Evolutionary conservation across 2,329 filamentous ascomycete genomes (phyloP).

Genomic region (Aspergillus flavus): DNA sequence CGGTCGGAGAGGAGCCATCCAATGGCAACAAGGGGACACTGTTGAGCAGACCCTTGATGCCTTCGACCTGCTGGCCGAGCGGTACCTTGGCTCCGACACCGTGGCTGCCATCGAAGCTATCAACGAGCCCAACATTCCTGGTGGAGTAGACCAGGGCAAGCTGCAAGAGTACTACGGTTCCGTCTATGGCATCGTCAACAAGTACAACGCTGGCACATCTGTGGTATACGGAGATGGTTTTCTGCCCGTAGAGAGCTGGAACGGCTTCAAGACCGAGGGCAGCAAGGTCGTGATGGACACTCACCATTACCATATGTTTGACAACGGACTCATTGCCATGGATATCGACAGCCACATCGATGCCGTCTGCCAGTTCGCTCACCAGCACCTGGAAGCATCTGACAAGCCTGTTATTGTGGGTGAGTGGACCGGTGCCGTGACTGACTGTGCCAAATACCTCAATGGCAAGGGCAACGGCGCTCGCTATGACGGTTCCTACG

Average conservation of each 20-base stretch:
- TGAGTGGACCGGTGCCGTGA: constrained; percentile 70
- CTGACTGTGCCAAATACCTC: constrained; percentile 56
- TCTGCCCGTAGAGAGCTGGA: constrained; percentile 57
- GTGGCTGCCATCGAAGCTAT: constrained; percentile 55
- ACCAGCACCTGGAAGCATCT: constrained; percentile 49
- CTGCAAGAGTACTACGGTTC: constrained; percentile 60
- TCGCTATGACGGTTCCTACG: constrained; percentile 59
- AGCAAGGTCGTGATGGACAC: constrained; percentile 64
- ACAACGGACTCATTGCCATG: constrained; percentile 52
- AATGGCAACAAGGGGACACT: constrained; percentile 43
- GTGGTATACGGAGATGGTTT: constrained; percentile 60
- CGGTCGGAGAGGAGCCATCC: constrained; percentile 48
- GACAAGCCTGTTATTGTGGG: constrained; percentile 71
- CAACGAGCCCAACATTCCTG: constrained; percentile 45
- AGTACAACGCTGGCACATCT: constrained; percentile 47
- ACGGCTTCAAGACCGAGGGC: constrained; percentile 59
- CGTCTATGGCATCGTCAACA: constrained; percentile 51
- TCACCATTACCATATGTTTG: constrained; percentile 70
- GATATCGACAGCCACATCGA: constrained; percentile 57
- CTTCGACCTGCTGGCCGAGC: constrained; percentile 59
- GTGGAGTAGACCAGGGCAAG: constrained; percentile 45
- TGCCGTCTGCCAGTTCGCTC: constrained; percentile 58
- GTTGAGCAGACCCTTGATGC: constrained; percentile 51
- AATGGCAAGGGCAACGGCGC: constrained; percentile 63
- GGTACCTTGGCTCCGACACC: constrained; percentile 62